phyloP scores from a whole-genome alignment of 805 yeast genomes.

The Suhomyces pyralidae region DNA sequence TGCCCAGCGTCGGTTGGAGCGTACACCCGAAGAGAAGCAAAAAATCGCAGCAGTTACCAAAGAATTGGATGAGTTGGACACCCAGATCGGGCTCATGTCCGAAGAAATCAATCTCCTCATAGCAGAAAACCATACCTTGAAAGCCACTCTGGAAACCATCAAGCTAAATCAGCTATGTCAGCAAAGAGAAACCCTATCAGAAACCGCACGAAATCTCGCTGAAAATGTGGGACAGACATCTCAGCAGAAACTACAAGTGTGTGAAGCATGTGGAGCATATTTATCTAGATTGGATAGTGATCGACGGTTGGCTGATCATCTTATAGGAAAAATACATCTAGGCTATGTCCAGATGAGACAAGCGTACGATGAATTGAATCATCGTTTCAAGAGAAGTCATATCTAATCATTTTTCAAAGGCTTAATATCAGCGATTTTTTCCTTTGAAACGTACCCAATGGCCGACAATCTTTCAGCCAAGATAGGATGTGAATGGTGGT shows the following conservation, averaged over 20 bases:
- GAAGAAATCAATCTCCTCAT: slow-evolving; percentile 61
- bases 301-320: slow-evolving; percentile 84
- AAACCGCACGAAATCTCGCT: slow-evolving; percentile 54
- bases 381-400: slow-evolving; percentile 9
- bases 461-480: slow-evolving; percentile 85
- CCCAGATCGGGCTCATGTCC: slow-evolving; percentile 59
- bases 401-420: slow-evolving; percentile 5
- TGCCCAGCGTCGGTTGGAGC: slow-evolving; percentile 64
- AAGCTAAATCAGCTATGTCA: slow-evolving; percentile 43
- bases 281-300: slow-evolving; percentile 84
- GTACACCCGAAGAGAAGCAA: slow-evolving; percentile 70
- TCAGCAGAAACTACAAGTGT: slow-evolving; percentile 87
- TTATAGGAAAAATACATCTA: slow-evolving; percentile 80
- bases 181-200: slow-evolving; percentile 52
- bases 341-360: slow-evolving; percentile 77
- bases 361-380: slow-evolving; percentile 41
- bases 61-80: slow-evolving; percentile 60
- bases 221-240: slow-evolving; percentile 82
- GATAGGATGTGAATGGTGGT: slow-evolving; percentile 89
- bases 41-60: slow-evolving; percentile 53
- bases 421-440: slow-evolving; percentile 25
- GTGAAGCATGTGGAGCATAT: slow-evolving; percentile 87
- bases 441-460: slow-evolving; percentile 49
- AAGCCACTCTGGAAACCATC: slow-evolving; percentile 49
- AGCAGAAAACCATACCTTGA: slow-evolving; percentile 47